Evolutionary conservation across 192 early-diverging fungal genomes (phyloP), one percentile per base, ranked within the genome.

Genomic region (Phycomyces blakesleeanus): DNA sequence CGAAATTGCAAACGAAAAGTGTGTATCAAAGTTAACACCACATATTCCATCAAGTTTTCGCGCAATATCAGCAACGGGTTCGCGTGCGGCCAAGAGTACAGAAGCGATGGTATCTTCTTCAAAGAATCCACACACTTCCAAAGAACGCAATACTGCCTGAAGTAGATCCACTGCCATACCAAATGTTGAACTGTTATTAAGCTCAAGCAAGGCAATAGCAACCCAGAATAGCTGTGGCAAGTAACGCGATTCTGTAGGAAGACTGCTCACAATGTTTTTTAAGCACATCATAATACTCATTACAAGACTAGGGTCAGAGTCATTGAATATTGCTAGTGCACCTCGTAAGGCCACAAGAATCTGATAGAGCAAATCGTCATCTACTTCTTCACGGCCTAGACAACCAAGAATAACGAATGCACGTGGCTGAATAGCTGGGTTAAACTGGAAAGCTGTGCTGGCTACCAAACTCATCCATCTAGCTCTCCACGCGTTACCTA

Each of bases 381-480:
- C 93, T 2, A 93, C 86, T 64, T 91, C 92, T 62, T 94, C 89
- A 25, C 87, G 78, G 6, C 91, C 91, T 41, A 97, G 77, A 41
- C 85, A 88, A 5, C 95, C 95, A 41, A 97, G 81, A 27, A 88
- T 80, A 44, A 94, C 89, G 78, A 96, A 97, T 8, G 95, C 89
- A 10, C 95, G 84, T 1, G 95, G 93, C 72, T 97, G 95, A 38
- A 96, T 83, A 0, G 93, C 90, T 7, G 89, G 91, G 68, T 95
- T 94, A 76, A 88, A 90, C 53, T 93, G 89, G 80, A 97, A 97
- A 1, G 95, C 92, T 47, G 90, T 90, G 27, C 90, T 87, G 8
- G 92, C 83, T 16, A 96, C 87, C 56, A 97, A 73, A 7, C 90
- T 83, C 76, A 94, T 90, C 93, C 95, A 97, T 37, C 93, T 79